A percentile compares a stretch with the other conserved stretches of the same genome.
Evolutionary conservation across 352 stramenopile species (phyloP).

Genomic region (Globisporangium cederbergense): DNA sequence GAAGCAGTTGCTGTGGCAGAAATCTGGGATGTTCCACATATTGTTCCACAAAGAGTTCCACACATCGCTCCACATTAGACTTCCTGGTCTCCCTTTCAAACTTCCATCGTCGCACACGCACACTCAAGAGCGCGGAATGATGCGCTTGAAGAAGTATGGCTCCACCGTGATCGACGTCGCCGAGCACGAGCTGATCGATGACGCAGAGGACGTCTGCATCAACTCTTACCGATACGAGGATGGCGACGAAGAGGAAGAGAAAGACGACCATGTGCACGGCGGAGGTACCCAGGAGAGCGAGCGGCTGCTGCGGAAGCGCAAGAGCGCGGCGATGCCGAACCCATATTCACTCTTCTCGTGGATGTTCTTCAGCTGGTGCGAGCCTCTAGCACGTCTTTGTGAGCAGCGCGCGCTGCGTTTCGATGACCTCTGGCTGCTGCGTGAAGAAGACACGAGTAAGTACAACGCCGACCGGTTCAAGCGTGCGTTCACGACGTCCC

Average conservation of each 20-base stretch:
- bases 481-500: slow-evolving; percentile 13
- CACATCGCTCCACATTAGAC: too few relatives aligned
- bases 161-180: slow-evolving; percentile 6
- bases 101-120: too few relatives aligned
- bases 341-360: slow-evolving; percentile 24
- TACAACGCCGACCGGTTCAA: slow-evolving; percentile 21
- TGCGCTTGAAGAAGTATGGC: slow-evolving; percentile 9
- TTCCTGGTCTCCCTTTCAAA: too few relatives aligned
- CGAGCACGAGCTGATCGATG: slow-evolving; percentile 2
- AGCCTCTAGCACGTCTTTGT: slow-evolving; percentile 24
- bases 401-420: slow-evolving; percentile 22
- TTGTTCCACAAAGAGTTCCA: too few relatives aligned
- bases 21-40: too few relatives aligned
- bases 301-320: slow-evolving; percentile 4
- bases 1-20: too few relatives aligned
- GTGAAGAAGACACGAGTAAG: slow-evolving; percentile 23
- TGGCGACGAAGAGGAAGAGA: not conserved
- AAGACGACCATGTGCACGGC: not conserved
- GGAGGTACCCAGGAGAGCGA: not conserved
- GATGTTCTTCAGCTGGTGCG: slow-evolving; percentile 33
- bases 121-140: not conserved
- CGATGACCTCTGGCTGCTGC: slow-evolving; percentile 33
- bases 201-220: not conserved
- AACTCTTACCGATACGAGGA: not conserved
- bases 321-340: not conserved